Evolutionary conservation across 495 filamentous ascomycete genomes (phyloP), one percentile per base, ranked within the genome.

Genomic region (Aspergillus bridgeri): DNA sequence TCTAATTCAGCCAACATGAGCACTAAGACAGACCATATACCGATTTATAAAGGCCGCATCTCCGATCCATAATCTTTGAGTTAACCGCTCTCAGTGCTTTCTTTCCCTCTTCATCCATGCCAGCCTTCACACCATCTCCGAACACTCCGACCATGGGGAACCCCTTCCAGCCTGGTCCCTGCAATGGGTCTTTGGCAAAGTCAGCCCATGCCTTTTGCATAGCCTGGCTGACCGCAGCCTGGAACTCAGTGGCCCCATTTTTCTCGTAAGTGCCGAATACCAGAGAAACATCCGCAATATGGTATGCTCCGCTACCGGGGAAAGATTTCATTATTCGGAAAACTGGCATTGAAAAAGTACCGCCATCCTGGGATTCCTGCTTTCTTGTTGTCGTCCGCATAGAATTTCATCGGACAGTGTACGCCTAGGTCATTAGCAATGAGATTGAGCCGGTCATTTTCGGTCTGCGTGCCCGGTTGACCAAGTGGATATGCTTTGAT

Each of bases 271-370:
- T 73, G 9, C 69, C 61, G 56, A 75, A 75, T 0, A 70, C 68
- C 15, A 65, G 53, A 0, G 29, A 38, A n/a, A 75, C 61, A 51
- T 75, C 72, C 2, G 59, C 48, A 5, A 53, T 46, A 47, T 74
- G 71, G 45, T 64, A 73, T 7, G 64, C 71, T 3, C 67, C 65
- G 33, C 29, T 56, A 1, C 52, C 62, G 2, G 46, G 21, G 15
- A 25, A 51, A n/a, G 6, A 57, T 48, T 54, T 68, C 54, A 6
- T 25, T 59, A 57, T 73, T 74, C 1, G 69, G 66, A 48, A 74
- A 74, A 22, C 62, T 63, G 13, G 66, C 64, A 53, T 74, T 74
- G 60, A 65, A 74, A 42, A 57, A 64, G 59, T 71, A 72, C 21
- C 66, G 56, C 63, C 62, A 74, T 3, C 62, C 54, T 0, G 63